These are phyloP conservation scores for Penicillium sp. DNA, from an alignment of 2,329 filamentous ascomycete genomes.

Conservation along the genomic window DNA sequence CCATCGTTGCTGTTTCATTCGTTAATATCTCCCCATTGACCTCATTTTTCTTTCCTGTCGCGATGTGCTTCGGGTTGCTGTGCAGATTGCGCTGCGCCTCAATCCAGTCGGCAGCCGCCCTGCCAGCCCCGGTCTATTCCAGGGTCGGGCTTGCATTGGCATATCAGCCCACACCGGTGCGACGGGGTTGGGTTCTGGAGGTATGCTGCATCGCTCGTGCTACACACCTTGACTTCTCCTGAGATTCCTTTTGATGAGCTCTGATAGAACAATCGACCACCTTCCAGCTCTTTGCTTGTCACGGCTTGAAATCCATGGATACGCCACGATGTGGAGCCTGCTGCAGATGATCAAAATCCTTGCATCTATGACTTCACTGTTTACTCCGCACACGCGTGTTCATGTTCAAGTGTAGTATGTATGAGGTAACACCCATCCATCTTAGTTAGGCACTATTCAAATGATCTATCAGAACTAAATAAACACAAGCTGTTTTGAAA, in stretches of 20 bases:
- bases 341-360: not conserved
- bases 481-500: not conserved
- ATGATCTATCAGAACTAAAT: not conserved
- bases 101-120: constrained; percentile 8
- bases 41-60: constrained; percentile 5
- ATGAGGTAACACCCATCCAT: not conserved
- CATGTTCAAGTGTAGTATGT: too few species aligned
- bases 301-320: too few species aligned
- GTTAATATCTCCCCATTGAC: not conserved
- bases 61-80: not conserved
- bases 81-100: constrained; percentile 2
- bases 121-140: constrained; percentile 9
- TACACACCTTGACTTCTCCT: not conserved
- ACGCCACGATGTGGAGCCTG: not conserved
- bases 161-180: constrained; percentile 9
- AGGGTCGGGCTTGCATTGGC: constrained; percentile 6
- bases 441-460: not conserved
- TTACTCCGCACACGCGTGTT: not conserved
- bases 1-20: not conserved
- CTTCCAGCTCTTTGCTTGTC: not conserved
- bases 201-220: too few species aligned
- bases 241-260: not conserved
- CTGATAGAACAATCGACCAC: not conserved
- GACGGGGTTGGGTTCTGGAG: not conserved
- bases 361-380: not conserved